Percentiles rank a stretch among this genome's conserved stretches.
Conservation (phyloP, 1,284 basidiomycete genomes). For the Anthracocystis setariae region DNA sequence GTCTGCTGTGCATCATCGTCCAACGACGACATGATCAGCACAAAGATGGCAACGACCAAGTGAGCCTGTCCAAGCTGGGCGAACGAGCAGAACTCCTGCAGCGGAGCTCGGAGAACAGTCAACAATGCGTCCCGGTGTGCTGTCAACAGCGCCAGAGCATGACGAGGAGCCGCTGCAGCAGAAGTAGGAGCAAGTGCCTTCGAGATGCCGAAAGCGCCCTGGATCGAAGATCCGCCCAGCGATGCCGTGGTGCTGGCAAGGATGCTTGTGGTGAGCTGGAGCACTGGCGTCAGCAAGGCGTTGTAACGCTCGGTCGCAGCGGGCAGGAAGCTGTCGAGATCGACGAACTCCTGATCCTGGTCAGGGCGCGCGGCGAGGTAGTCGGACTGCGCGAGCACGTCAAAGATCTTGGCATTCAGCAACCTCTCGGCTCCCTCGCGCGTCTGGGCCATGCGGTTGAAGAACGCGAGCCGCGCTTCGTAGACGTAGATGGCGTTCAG, state of each 20-base stretch:
- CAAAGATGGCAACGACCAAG: conserved; percentile 78
- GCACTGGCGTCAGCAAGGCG: conserved; percentile 83
- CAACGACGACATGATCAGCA: conserved; percentile 75
- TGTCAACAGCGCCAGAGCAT: conserved; percentile 80
- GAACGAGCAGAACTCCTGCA: conserved; percentile 74
- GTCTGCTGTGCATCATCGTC: conserved; percentile 78
- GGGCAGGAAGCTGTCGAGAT: conserved; percentile 85
- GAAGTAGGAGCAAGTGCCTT: conserved; percentile 40
- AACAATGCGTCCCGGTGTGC: conserved; percentile 82
- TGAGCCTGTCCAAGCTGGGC: conserved; percentile 77
- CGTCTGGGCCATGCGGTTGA: conserved; percentile 83
- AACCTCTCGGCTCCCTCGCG: conserved; percentile 85
- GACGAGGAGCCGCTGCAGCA: conserved; percentile 32
- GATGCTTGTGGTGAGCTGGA: conserved; percentile 77
- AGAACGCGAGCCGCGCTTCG: conserved; percentile 89
- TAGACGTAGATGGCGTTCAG: conserved; percentile 93
- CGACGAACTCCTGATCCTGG: conserved; percentile 81
- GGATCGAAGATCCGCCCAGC: conserved; percentile 71
- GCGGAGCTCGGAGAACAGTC: conserved; percentile 79
- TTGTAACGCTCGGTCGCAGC: conserved; percentile 87
- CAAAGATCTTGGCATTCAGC: conserved; percentile 81
- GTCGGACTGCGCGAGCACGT: conserved; percentile 84
- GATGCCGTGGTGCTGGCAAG: conserved; percentile 69
- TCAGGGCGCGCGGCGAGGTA: conserved; percentile 85
- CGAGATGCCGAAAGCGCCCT: conserved; percentile 26